Evolutionary conservation across 1,284 basidiomycete species (phyloP).

Genomic region (Moesziomyces globuligerus): DNA sequence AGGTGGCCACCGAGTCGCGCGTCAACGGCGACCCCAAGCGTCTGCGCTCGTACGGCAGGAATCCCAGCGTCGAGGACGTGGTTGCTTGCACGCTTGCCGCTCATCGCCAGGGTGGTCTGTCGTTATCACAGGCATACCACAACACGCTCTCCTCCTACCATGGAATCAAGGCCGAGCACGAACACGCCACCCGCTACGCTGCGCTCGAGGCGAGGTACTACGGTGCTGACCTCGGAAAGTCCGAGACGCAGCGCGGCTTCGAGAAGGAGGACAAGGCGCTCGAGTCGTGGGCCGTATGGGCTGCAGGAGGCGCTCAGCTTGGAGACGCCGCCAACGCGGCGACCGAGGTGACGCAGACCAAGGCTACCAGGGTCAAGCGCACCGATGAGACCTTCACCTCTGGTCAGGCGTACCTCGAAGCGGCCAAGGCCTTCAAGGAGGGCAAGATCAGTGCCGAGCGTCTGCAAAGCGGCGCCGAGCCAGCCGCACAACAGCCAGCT

Average conservation of each 20-base stretch:
- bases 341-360: conserved; percentile 28
- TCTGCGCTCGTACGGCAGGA: conserved; percentile 67
- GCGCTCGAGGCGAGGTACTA: conserved; percentile 81
- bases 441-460: conserved; percentile 24
- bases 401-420: conserved; percentile 48
- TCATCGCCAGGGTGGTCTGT: conserved; percentile 74
- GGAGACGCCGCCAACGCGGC: conserved; percentile 14
- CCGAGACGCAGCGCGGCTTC: conserved; percentile 58
- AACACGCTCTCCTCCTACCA: conserved; percentile 60
- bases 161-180: conserved; percentile 71
- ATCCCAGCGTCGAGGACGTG: conserved; percentile 86
- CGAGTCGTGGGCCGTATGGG: conserved; percentile 53
- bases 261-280: conserved; percentile 57
- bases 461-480: conserved; percentile 12
- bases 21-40: conserved; percentile 73
- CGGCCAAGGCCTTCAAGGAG: conserved; percentile 42
- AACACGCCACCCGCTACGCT: conserved; percentile 80
- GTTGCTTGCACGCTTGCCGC: conserved; percentile 84
- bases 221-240: conserved; percentile 76
- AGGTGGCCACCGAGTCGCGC: conserved; percentile 71
- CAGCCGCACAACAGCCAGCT: background rate
- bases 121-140: conserved; percentile 82
- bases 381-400: conserved; percentile 46
- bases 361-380: conserved; percentile 37
- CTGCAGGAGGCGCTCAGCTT: conserved; percentile 19